Evolutionary conservation across 2,329 filamentous ascomycete species (phyloP).

Genomic region (Corniculantispora saksenae): DNA sequence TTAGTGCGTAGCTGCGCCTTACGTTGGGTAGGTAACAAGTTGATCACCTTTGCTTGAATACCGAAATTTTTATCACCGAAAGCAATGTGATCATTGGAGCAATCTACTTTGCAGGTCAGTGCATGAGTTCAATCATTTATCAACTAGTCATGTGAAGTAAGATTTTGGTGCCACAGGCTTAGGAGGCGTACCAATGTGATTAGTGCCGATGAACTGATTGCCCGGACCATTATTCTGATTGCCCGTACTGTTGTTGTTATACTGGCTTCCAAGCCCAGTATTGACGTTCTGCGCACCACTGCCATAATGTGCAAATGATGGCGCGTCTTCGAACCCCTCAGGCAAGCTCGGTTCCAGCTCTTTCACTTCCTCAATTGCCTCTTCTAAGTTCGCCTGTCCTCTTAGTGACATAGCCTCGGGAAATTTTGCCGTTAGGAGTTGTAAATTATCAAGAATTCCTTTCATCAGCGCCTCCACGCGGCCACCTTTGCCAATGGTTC

Average conservation of each 20-base stretch:
- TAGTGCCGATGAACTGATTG: neutral
- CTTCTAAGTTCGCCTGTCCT: neutral
- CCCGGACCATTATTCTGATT: constrained; percentile 5
- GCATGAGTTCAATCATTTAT: too few relatives aligned
- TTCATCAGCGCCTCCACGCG: constrained; percentile 29
- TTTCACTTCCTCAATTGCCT: constrained; percentile 3
- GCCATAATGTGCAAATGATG: neutral
- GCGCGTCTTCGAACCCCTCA: neutral
- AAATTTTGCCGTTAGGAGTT: constrained; percentile 25
- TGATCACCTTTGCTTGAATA: too few relatives aligned
- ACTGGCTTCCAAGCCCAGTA: constrained; percentile 3
- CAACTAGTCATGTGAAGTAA: too few relatives aligned
- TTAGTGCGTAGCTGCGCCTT: too few relatives aligned
- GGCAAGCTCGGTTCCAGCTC: neutral
- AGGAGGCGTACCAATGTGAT: constrained; percentile 1
- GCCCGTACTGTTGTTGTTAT: constrained; percentile 1
- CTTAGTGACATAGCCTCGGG: constrained; percentile 14
- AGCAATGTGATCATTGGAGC: too few relatives aligned
- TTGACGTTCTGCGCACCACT: constrained; percentile 1
- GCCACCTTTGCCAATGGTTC: constrained; percentile 26
- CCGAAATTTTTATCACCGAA: too few relatives aligned
- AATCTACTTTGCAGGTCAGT: too few relatives aligned
- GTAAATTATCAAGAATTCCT: constrained; percentile 29
- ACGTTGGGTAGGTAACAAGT: too few relatives aligned
- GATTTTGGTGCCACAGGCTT: too few relatives aligned